A percentile compares a stretch with the other conserved stretches of the same genome.
phyloP scores from a whole-genome alignment of 2,329 filamentous ascomycete genomes.

The Pseudogymnoascus verrucosus region DNA sequence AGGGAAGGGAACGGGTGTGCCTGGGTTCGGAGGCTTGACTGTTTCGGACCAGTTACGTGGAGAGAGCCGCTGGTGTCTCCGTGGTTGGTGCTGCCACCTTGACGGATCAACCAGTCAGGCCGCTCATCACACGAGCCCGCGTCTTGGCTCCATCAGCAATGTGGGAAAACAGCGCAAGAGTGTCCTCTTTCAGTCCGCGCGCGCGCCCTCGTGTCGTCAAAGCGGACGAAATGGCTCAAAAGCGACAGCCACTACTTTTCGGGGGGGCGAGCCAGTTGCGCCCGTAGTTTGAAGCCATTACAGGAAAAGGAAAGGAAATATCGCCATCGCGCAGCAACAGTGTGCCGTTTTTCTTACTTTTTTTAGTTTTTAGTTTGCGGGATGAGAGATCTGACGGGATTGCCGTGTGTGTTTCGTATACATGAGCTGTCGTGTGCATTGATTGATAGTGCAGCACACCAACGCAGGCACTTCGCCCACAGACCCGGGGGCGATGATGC shows the following conservation, averaged over 20 bases:
- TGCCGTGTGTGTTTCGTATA: slow-evolving; percentile 6
- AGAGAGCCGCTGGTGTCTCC: neutral
- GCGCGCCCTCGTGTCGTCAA: neutral
- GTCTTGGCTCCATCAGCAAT: neutral
- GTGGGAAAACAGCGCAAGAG: neutral
- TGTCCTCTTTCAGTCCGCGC: neutral
- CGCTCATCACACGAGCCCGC: neutral
- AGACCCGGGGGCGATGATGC: slow-evolving; percentile 4
- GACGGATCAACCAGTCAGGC: neutral
- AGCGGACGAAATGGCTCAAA: neutral
- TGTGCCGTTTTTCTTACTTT: neutral
- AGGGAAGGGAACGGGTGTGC: neutral
- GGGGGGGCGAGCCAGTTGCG: neutral
- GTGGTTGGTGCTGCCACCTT: slow-evolving; percentile 4
- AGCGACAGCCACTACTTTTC: slow-evolving; percentile 1
- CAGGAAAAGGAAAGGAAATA: neutral
- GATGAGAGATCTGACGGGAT: neutral
- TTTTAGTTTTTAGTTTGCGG: neutral
- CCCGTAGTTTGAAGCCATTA: neutral
- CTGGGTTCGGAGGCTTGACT: slow-evolving; percentile 6
- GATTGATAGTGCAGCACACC: neutral
- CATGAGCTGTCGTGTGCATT: slow-evolving; percentile 7
- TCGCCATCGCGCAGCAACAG: neutral
- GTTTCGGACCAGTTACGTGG: slow-evolving; percentile 4
- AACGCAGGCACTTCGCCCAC: slow-evolving; percentile 7